These are phyloP conservation scores for Leptographium lundbergii DNA, from an alignment of 2,329 filamentous ascomycete species.

Conservation along the genomic window DNA sequence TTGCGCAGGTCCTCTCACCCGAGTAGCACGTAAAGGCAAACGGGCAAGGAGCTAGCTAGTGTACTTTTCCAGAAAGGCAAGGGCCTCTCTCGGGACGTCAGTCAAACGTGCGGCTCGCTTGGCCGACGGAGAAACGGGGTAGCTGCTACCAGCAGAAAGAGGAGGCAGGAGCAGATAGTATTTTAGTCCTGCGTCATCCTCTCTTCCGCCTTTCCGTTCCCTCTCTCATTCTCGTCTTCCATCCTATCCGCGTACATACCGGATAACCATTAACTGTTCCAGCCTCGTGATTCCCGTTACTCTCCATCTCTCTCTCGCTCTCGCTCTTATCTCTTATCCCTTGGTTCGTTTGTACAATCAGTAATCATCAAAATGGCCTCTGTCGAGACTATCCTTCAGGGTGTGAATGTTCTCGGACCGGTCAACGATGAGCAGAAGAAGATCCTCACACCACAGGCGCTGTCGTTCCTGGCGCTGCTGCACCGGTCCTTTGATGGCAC, in stretches of 20 bases:
- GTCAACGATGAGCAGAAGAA: constrained; percentile 71
- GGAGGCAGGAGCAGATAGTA: background rate
- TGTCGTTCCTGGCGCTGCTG: constrained; percentile 84
- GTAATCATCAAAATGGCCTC: constrained; percentile 42
- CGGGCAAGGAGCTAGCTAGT: background rate
- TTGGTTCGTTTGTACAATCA: background rate
- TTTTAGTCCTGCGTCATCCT: constrained; percentile 3
- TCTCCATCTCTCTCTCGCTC: background rate
- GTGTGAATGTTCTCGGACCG: constrained; percentile 73
- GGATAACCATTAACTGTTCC: background rate
- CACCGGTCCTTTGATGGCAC: constrained; percentile 89
- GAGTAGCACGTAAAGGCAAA: background rate
- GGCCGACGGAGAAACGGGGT: background rate
- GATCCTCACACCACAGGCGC: constrained; percentile 82
- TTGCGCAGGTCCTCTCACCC: background rate
- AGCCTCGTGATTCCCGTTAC: background rate
- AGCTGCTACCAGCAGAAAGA: background rate
- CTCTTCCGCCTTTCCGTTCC: background rate
- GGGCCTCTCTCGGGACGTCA: background rate
- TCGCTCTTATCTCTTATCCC: background rate
- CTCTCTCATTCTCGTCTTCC: background rate
- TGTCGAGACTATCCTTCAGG: constrained; percentile 68
- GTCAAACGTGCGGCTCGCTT: background rate
- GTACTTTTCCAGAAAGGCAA: background rate
- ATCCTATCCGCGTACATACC: background rate